Evolutionary conservation across 805 yeast species (phyloP), one percentile per base, ranked within the genome.

Genomic region (Citeromyces matritensis): DNA sequence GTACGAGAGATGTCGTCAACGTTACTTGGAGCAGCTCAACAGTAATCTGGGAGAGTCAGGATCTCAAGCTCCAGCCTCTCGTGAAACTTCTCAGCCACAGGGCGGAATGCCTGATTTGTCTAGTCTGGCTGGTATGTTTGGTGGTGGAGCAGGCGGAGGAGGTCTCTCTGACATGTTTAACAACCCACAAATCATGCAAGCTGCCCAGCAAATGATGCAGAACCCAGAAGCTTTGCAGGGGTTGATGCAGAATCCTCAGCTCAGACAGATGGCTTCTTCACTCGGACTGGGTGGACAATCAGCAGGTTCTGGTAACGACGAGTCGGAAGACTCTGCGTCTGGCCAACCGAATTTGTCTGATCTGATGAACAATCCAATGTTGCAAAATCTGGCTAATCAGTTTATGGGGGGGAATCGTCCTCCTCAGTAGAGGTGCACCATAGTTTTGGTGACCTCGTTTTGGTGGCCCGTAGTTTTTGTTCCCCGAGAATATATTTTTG

Each of bases 111-210:
- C 94, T 25, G 94, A 82, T 44, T 53, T 83, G 17, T 55, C 84
- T n/a, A 63, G 68, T 23, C 51, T 65, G 14, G 61, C 62, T 6
- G 48, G 55, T 11, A 62, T 78, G 74, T 60, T 79, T 39, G 54
- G 60, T 30, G 72, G 69, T 33, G 69, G 69, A 24, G 88, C 86
- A 27, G 86, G 85, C 14, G 69, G 74, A 61, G 75, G 83, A 42
- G 65, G 69, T 40, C 60, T 84, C 35, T 61, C 72, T 30, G 70
- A 74, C 21, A 53, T 86, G 58, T 65, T 86, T 76, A 74, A 68
- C 55, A 85, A 86, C 55, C 98, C 98, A n/a, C 88, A 77, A 55
- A 54, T 88, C 38, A 78, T 78, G 78, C 80, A 77, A 53, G 85
- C 85, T 51, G 94, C 94, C 28, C 86, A 80, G 55, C 69, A 69